Percentiles rank a stretch among this genome's conserved stretches.
Evolutionary conservation across 768 basidiomycete species (phyloP).

Genomic region (Mycena chlorophos): DNA sequence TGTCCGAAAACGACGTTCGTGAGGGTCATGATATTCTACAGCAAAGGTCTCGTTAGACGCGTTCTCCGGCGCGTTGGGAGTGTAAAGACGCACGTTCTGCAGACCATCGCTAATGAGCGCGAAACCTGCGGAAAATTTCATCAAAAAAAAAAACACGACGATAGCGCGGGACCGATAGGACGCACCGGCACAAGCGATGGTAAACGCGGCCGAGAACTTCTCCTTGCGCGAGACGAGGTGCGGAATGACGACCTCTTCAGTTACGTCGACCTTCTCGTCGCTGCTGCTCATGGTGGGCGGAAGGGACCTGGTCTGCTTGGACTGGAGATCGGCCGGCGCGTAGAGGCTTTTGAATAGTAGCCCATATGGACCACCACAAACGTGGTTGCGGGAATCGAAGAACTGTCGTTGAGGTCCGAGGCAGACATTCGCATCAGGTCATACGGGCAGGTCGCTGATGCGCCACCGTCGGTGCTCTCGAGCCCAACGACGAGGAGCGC

Average conservation of each 20-base stretch:
- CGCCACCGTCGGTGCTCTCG: too few relatives aligned
- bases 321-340: not conserved
- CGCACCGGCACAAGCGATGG: conserved; percentile 40
- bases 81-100: conserved; percentile 36
- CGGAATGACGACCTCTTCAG: not conserved
- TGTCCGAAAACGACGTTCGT: conserved; percentile 45
- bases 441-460: too few relatives aligned
- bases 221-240: conserved; percentile 34
- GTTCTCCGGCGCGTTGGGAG: not conserved
- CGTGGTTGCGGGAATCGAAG: too few relatives aligned
- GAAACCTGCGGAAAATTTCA: conserved; percentile 55
- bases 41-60: conserved; percentile 6
- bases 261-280: not conserved
- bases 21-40: conserved; percentile 74
- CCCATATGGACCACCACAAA: too few relatives aligned
- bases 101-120: conserved; percentile 63
- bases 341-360: too few relatives aligned
- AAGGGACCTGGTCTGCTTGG: not conserved
- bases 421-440: too few relatives aligned
- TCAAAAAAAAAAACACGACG: not conserved
- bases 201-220: conserved; percentile 57
- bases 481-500: too few relatives aligned
- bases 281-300: too few relatives aligned
- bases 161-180: not conserved
- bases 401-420: too few relatives aligned